A percentile compares a stretch with the other conserved stretches of the same genome.
These are phyloP conservation scores for Trichophyton equinum DNA, from an alignment of 2,329 filamentous ascomycete genomes.

Conservation along the genomic window DNA sequence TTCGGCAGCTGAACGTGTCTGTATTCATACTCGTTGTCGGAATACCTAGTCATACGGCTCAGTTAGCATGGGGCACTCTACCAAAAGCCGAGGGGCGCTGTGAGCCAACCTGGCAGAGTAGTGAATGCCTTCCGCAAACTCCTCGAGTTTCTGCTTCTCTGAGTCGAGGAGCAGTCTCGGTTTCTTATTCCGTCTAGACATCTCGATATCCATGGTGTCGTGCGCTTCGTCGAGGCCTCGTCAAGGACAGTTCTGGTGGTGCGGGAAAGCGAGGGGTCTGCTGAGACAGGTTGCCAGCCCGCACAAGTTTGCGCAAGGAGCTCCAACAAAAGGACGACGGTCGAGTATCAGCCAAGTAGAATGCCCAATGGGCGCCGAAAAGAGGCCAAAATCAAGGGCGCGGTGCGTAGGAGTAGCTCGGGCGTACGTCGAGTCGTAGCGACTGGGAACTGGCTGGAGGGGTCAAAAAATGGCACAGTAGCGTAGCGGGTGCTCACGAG, in stretches of 20 bases:
- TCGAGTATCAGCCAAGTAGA: not conserved
- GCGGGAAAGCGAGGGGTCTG: not conserved
- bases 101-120: constrained; percentile 67
- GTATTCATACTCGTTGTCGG: constrained; percentile 86
- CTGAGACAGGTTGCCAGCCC: not conserved
- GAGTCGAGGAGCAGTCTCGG: constrained; percentile 67
- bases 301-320: not conserved
- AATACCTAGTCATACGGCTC: constrained; percentile 53
- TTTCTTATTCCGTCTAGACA: constrained; percentile 71
- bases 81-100: too few species aligned
- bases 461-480: not conserved
- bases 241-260: not conserved
- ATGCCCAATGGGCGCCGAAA: not conserved
- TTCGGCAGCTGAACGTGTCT: constrained; percentile 96
- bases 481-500: not conserved
- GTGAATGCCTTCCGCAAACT: constrained; percentile 87
- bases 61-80: not conserved
- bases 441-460: not conserved
- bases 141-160: constrained; percentile 73
- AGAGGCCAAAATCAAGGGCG: not conserved
- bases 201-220: constrained; percentile 52
- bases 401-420: not conserved
- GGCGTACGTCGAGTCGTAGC: not conserved
- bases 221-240: not conserved
- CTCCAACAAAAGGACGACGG: not conserved